Percentiles rank a stretch among this genome's conserved stretches.
Evolutionary conservation across 306 rosid genomes (phyloP).

Genomic region (Cucurbita pepo): DNA sequence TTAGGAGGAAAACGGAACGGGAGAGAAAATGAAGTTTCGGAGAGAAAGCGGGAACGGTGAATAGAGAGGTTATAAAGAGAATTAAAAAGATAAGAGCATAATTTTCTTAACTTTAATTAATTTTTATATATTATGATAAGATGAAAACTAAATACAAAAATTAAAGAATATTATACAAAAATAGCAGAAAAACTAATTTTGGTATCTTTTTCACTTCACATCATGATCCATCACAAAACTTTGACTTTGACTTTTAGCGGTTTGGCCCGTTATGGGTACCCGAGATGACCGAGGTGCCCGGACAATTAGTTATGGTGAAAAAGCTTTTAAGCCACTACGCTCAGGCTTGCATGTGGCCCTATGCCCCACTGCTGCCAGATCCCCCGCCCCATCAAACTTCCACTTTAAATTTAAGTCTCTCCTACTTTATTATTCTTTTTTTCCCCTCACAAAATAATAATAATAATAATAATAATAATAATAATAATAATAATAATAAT

Average conservation of each 20-base stretch:
- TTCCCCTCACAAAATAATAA: too few relatives aligned
- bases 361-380: conserved; percentile 1
- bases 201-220: conserved; percentile 1
- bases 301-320: neutral
- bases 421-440: neutral
- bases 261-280: neutral
- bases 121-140: too few relatives aligned
- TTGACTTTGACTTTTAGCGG: conserved; percentile 2
- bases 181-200: neutral
- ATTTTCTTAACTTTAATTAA: too few relatives aligned
- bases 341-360: neutral
- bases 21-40: neutral
- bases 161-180: too few relatives aligned
- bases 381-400: conserved; percentile 1
- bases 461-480: too few relatives aligned
- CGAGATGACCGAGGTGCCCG: neutral
- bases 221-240: neutral
- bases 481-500: too few relatives aligned
- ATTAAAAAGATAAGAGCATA: conserved; percentile 7
- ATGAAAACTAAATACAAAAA: too few relatives aligned
- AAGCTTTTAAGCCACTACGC: neutral
- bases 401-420: neutral
- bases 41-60: conserved; percentile 16
- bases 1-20: conserved; percentile 17
- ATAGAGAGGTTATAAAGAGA: conserved; percentile 37